These are phyloP conservation scores for Apiospora koreana DNA, from an alignment of 2,329 filamentous ascomycete species.

Conservation along the genomic window DNA sequence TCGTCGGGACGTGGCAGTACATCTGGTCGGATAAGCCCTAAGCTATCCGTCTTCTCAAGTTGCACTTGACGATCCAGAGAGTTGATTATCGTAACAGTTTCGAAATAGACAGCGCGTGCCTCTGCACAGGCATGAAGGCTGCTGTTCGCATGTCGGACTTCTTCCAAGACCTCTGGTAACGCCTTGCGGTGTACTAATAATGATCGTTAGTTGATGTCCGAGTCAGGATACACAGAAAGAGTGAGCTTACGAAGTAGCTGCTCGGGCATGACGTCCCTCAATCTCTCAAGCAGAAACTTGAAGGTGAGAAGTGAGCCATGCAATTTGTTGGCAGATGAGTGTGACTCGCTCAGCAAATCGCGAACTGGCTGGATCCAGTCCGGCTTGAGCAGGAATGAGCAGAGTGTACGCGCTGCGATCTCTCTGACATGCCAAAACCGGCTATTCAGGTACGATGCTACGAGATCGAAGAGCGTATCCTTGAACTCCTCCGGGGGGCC, in stretches of 20 bases:
- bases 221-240: too few relatives aligned
- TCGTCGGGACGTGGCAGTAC: not conserved
- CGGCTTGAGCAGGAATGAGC: constrained; percentile 58
- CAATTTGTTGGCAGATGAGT: constrained; percentile 48
- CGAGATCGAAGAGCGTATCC: constrained; percentile 55
- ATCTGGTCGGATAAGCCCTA: not conserved
- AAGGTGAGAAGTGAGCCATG: constrained; percentile 61
- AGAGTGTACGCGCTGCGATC: constrained; percentile 74
- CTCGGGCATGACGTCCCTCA: constrained; percentile 47
- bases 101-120: constrained; percentile 33
- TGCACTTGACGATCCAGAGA: not conserved
- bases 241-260: constrained; percentile 42
- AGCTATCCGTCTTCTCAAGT: not conserved
- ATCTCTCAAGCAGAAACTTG: constrained; percentile 57
- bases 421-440: constrained; percentile 80
- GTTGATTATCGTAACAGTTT: constrained; percentile 31
- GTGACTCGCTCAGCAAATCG: constrained; percentile 35
- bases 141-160: constrained; percentile 19
- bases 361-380: constrained; percentile 48
- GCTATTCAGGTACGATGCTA: constrained; percentile 65
- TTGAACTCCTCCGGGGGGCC: constrained; percentile 61
- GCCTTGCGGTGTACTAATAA: constrained; percentile 35
- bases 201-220: not conserved
- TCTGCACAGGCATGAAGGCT: constrained; percentile 27
- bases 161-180: constrained; percentile 23